Conservation (phyloP, 2,329 filamentous ascomycete genomes). For the Escovopsis sp. region DNA sequence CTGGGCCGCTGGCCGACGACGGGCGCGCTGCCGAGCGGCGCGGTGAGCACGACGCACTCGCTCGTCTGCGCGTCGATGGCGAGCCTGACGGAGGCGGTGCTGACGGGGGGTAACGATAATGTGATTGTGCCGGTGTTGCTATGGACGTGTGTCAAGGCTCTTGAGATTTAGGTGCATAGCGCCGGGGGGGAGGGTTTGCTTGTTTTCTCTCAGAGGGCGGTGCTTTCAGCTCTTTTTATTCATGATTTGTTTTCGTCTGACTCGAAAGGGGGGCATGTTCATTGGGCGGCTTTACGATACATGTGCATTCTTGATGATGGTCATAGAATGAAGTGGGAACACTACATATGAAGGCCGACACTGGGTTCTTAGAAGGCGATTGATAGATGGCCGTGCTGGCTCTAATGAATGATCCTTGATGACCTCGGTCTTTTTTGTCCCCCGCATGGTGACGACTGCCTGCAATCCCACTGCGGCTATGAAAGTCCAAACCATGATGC, state of each 20-base stretch:
- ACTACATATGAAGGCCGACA: too few species aligned
- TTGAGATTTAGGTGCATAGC: slow-evolving; percentile 34
- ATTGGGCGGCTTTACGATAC: too few species aligned
- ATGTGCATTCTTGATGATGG: too few species aligned
- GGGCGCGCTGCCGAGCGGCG: slow-evolving; percentile 21
- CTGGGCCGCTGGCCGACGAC: slow-evolving; percentile 58
- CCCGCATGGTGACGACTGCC: too few species aligned
- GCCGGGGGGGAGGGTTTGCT: slow-evolving; percentile 1
- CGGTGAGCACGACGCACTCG: slow-evolving; percentile 45
- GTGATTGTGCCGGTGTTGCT: slow-evolving; percentile 87
- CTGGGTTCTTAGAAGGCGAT: too few species aligned
- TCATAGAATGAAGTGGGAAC: too few species aligned
- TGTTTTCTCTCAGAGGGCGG: background rate
- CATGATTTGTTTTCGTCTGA: too few species aligned
- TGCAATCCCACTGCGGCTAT: too few species aligned
- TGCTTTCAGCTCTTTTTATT: background rate
- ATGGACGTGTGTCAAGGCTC: slow-evolving; percentile 79
- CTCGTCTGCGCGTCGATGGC: slow-evolving; percentile 61
- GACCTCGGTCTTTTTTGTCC: background rate
- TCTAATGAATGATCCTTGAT: too few species aligned
- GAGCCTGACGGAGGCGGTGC: slow-evolving; percentile 83
- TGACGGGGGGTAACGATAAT: slow-evolving; percentile 97
- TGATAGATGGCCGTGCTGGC: too few species aligned
- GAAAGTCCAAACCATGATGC: background rate
- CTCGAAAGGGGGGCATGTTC: too few species aligned